Base-by-base conservation (phyloP, 2,329 filamentous ascomycete genomes). In the Metarhizium rileyi region DNA sequence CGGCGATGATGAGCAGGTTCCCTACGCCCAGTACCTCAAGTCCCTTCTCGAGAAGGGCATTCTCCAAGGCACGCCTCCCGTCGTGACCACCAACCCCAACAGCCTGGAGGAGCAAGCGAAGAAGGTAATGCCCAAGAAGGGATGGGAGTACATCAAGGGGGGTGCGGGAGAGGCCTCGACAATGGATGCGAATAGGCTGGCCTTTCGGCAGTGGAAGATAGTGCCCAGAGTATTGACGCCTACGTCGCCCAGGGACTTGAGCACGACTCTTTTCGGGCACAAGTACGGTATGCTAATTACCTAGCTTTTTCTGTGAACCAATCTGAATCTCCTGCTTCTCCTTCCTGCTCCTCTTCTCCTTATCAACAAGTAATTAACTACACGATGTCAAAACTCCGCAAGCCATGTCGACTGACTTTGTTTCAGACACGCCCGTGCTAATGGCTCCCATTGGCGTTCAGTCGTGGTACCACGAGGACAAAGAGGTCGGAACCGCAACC, bases 371-470 rank as follows among this genome's bases (percentile, higher is more conserved):
- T n/a, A n/a, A n/a, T n/a, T n/a, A n/a, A n/a, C n/a, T n/a, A n/a
- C n/a, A n/a, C n/a, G n/a, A n/a, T n/a, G n/a, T n/a, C n/a, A 38
- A 6, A 20, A n/a, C 10, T 16, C 5, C 35, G 9, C n/a, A 20
- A 3, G 18, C 2, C 18, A 9, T 18, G n/a, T 16, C 9, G 18
- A 38, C 18, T 16, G 16, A 38, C 35, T 38, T 36, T 38, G 22
- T 10, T 9, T 5, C 41, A 54, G 57, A 57, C 36, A 50, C 53
- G 45, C 49, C 63, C 53, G 7, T 45, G 86, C 60, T 86, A 2
- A 76, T 84, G 59, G 84, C 83, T 1, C 85, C 85, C 0, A 72
- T 89, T 2, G 85, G 86, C 0, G 82, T 87, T 0, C 83, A 88
- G 57, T 70, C 70, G 2, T 80, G 86, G 28, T 81, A 85, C 59